Evolutionary conservation across 2,329 filamentous ascomycete species (phyloP), one percentile per base, ranked within the genome.

Genomic region (Hymenoscyphus repandus): DNA sequence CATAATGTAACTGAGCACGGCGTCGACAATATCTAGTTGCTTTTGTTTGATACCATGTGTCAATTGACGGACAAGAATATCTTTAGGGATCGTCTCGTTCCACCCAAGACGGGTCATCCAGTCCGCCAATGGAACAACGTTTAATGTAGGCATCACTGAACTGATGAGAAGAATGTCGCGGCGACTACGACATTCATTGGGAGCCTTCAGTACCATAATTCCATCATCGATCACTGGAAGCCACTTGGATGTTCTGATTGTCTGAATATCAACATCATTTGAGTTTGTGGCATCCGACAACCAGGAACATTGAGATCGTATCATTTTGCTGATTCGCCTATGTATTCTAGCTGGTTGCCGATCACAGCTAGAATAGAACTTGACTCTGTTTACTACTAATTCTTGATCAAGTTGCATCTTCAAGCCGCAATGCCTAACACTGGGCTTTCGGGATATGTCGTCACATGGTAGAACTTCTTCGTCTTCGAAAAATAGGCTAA

Each of bases 391-490:
- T 10, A 46, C 30, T 12, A 58, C 30, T 9, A 63, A n/a, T 2
- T 27, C 39, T 42, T 61, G 54, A 43, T 63, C 60, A 3, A 62
- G 30, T 6, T 15, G 18, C 2, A 42, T 47, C 38, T 60, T 60
- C n/a, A 64, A 40, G 2, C 61, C 60, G 44, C 54, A 57, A 3
- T 11, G 40, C 18, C 39, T 54, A 7, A 18, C 30, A 6, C 44
- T 45, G 17, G 58, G 62, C 9, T 55, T 27, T 12, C 20, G 10
- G 15, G 57, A 56, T 41, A 63, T 62, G 1, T 37, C 32, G 13
- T 22, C 34, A 4, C 48, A 32, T 33, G 65, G 64, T 27, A 56
- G 20, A 18, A 61, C 47, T 48, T 57, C 51, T 47, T 67, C 65
- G 5, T 64, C 56, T 6, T 44, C 45, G 20, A 66, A 66, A 49